Conservation (phyloP, 192 early-diverging fungal species). For the Gryganskiella cystojenkinii region DNA sequence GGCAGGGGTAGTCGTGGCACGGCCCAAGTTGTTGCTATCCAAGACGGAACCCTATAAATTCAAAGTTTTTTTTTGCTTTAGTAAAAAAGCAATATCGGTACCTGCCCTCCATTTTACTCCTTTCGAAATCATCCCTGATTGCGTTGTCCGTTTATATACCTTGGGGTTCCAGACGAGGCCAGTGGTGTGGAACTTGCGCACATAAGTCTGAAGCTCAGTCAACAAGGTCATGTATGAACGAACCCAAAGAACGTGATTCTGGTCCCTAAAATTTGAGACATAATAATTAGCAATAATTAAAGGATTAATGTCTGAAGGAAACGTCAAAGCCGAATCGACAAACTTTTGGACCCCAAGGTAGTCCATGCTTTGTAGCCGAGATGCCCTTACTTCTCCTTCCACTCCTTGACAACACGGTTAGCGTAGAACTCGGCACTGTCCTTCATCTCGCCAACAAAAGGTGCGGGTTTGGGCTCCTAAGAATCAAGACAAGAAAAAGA, state of each 20-base stretch:
- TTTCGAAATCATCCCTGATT: not conserved
- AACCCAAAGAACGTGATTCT: slow-evolving; percentile 88
- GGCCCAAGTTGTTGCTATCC: slow-evolving; percentile 36
- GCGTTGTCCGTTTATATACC: slow-evolving; percentile 21
- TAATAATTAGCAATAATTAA: not conserved
- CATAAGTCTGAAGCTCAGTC: slow-evolving; percentile 83
- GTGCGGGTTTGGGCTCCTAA: slow-evolving; percentile 87
- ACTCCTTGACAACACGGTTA: slow-evolving; percentile 90
- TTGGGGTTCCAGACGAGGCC: slow-evolving; percentile 94
- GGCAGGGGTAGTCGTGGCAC: slow-evolving; percentile 52
- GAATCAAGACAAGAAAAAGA: not conserved
- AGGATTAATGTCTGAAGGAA: slow-evolving; percentile 3
- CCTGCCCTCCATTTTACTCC: too few species aligned
- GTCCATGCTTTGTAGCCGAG: not conserved
- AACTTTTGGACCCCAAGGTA: not conserved
- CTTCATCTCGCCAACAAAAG: slow-evolving; percentile 89
- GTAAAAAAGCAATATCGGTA: not conserved
- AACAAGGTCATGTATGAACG: slow-evolving; percentile 76
- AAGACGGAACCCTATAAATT: slow-evolving; percentile 30
- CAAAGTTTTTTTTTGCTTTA: not conserved
- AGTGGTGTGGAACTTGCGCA: slow-evolving; percentile 89
- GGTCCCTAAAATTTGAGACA: slow-evolving; percentile 61
- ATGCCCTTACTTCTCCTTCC: slow-evolving; percentile 81
- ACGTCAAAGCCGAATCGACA: not conserved
- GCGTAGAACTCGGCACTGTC: slow-evolving; percentile 93